Conservation (phyloP, 805 yeast genomes). For the Candida oleophila region DNA sequence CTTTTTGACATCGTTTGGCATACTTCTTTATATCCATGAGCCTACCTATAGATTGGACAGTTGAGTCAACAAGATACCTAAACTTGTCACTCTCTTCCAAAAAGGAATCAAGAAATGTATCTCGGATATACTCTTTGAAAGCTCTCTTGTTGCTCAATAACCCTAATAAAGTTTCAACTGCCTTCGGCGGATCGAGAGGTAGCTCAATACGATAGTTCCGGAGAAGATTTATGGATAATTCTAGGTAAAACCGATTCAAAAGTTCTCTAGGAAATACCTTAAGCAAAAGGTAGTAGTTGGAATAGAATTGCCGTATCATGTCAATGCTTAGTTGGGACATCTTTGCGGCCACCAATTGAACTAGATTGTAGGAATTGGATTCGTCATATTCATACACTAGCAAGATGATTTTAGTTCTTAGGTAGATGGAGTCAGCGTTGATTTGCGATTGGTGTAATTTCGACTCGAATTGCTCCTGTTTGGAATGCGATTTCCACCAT, state of each 20-base stretch:
- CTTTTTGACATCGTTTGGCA: neutral
- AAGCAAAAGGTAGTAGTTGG: neutral
- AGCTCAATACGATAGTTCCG: neutral
- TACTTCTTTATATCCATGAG: no score
- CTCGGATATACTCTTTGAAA: neutral
- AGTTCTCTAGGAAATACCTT: neutral
- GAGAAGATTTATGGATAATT: neutral
- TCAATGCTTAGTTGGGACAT: neutral
- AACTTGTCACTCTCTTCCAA: neutral
- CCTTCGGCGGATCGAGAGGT: neutral
- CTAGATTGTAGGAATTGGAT: neutral
- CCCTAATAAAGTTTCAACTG: neutral
- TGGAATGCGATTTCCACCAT: neutral
- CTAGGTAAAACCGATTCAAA: neutral
- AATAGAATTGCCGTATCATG: neutral
- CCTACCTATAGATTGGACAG: no score
- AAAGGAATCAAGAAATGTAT: neutral
- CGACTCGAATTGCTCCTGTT: neutral
- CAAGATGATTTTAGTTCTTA: constrained; percentile 21
- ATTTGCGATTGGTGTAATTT: neutral
- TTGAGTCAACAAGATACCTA: neutral
- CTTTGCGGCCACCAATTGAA: neutral
- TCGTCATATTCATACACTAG: neutral
- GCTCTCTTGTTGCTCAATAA: neutral
- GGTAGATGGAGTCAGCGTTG: constrained; percentile 18